Evolutionary conservation across 345 rosid genomes (phyloP).

Genomic region (Murraya koenigii): DNA sequence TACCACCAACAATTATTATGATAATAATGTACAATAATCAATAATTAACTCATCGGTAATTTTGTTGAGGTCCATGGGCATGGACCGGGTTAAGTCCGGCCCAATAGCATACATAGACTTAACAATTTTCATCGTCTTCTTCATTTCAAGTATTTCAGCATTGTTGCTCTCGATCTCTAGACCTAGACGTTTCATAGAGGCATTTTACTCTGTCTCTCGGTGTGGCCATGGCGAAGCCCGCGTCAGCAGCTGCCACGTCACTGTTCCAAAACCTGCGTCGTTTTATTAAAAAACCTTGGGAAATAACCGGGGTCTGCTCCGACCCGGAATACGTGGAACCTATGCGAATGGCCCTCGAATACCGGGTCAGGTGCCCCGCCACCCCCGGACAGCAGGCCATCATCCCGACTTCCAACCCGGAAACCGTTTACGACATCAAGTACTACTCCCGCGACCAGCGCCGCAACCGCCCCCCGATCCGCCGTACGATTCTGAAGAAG

Average conservation of each 20-base stretch:
- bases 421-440: conserved; percentile 84
- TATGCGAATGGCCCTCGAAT: conserved; percentile 62
- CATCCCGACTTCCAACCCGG: conserved; percentile 78
- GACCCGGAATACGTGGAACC: conserved; percentile 72
- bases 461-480: conserved; percentile 80
- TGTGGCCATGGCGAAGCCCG: conserved; percentile 61
- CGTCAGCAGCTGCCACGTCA: conserved; percentile 40
- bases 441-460: conserved; percentile 79
- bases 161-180: too few relatives aligned
- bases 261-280: conserved; percentile 60
- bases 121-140: background rate
- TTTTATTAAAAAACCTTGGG: conserved; percentile 92
- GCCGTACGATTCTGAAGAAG: conserved; percentile 68
- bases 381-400: conserved; percentile 47
- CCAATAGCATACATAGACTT: background rate
- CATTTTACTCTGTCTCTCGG: background rate
- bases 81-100: background rate
- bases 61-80: background rate
- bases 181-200: too few relatives aligned
- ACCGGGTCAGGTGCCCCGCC: conserved; percentile 77
- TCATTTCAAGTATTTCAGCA: too few relatives aligned
- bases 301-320: conserved; percentile 88
- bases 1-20: too few relatives aligned
- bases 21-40: too few relatives aligned
- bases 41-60: too few relatives aligned